These are phyloP conservation scores for Mycena pura DNA, from an alignment of 768 basidiomycete genomes.

Conservation along the genomic window DNA sequence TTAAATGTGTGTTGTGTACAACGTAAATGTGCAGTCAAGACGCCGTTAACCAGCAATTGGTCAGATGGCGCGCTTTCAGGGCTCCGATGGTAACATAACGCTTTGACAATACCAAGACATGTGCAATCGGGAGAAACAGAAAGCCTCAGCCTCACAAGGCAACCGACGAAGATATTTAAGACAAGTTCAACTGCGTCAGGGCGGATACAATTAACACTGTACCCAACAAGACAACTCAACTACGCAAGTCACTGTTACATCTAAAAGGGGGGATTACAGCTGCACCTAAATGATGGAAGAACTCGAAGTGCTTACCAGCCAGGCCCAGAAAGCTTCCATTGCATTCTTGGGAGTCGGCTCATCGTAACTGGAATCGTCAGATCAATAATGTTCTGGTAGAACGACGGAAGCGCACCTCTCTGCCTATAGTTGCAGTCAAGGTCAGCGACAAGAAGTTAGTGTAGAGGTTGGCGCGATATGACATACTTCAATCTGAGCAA, in stretches of 20 bases:
- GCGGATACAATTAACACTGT: background rate
- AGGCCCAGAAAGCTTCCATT: constrained; percentile 22
- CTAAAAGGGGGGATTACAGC: too few relatives aligned
- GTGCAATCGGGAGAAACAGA: background rate
- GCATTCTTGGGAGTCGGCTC: constrained; percentile 23
- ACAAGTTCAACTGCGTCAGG: background rate
- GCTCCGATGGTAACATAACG: too few relatives aligned
- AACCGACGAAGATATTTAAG: background rate
- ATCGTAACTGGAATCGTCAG: constrained; percentile 8
- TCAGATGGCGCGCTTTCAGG: too few relatives aligned
- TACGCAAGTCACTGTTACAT: too few relatives aligned
- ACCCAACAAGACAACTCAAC: too few relatives aligned
- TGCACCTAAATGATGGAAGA: too few relatives aligned
- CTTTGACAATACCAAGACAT: background rate
- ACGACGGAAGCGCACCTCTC: constrained; percentile 51
- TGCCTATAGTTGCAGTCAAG: too few relatives aligned
- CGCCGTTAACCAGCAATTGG: too few relatives aligned
- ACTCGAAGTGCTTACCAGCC: constrained; percentile 14
- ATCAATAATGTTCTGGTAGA: background rate
- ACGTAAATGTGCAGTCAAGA: background rate
- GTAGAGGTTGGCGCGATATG: too few relatives aligned
- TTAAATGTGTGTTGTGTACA: background rate
- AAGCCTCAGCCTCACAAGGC: background rate
- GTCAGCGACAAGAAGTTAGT: too few relatives aligned
- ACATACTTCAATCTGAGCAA: constrained; percentile 77